Conservation (phyloP, 2,329 filamentous ascomycete genomes). For the Blastomyces percursus region DNA sequence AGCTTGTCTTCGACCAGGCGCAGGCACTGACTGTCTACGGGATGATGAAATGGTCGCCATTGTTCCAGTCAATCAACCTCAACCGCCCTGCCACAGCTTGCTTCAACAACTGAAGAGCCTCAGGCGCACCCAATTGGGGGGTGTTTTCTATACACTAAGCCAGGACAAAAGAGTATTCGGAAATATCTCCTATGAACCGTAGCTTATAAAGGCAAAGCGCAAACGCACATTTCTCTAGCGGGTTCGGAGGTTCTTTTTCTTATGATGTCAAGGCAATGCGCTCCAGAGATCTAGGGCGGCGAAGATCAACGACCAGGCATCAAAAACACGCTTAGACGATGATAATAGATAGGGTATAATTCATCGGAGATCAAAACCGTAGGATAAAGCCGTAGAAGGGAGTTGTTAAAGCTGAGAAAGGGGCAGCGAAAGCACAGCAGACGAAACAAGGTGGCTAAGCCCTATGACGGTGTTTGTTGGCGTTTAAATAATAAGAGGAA, state of each 20-base stretch:
- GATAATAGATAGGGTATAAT: not conserved
- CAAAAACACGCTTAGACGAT: not conserved
- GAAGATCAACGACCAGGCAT: not conserved
- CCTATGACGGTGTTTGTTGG: not conserved
- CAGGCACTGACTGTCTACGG: conserved; percentile 1
- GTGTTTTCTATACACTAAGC: not conserved
- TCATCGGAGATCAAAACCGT: not conserved
- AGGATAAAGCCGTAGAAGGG: not conserved
- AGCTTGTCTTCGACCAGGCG: not conserved
- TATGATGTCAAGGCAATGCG: not conserved
- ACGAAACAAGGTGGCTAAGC: not conserved
- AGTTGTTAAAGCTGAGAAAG: not conserved
- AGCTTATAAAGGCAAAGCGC: not conserved
- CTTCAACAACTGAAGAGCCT: not conserved
- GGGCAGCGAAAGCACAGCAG: not conserved
- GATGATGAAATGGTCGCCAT: conserved; percentile 3
- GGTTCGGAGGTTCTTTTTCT: not conserved
- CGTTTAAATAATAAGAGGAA: not conserved
- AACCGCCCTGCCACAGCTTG: not conserved
- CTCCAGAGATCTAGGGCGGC: not conserved
- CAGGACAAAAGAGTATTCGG: not conserved
- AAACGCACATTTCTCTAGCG: not conserved
- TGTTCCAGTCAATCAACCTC: not conserved
- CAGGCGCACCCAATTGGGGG: not conserved
- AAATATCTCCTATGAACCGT: not conserved